Base-by-base conservation (phyloP, 805 yeast genomes). In the Starmerella scarabaei region DNA sequence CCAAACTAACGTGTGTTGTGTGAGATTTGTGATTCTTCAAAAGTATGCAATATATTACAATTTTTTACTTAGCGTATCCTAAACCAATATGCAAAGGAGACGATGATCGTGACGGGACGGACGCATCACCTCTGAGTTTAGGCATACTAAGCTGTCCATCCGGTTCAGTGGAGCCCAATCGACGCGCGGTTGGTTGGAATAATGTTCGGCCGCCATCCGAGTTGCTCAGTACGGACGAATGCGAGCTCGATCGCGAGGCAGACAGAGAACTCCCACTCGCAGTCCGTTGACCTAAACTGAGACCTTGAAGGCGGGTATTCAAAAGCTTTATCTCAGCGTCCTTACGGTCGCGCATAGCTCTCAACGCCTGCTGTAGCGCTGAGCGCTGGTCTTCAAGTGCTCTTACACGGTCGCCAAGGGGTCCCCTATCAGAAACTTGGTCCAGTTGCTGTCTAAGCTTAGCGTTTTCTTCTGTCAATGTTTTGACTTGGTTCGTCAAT, bases 291-390 rank as follows among this genome's bases (percentile, higher is more conserved):
- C 12, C 27, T 24, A 9, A 24, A 24, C 27, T 24, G 27, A n/a
- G n/a, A 36, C 50, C 53, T 30, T 52, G 49, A 19, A 60, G 48
- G 14, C 60, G 54, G 12, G 51, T 55, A 15, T 43, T 47, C 21
- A 53, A 35, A 24, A 54, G 54, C 21, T 52, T 42, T 30, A 56
- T 53, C 39, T 64, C 66, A 18, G 59, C 57, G 40, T 58, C 62
- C 37, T 62, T 59, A 26, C 65, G 56, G 38, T 61, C 65, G 12
- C 62, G 50, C 38, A 63, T 45, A 3, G 66, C 52, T n/a, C 66
- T 56, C 21, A 63, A 45, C 3, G 67, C 63, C 33, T 61, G 62
- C 37, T 64, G 57, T 20, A 63, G 50, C 11, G 62, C 67, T 29
- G 55, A 55, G 21, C 67, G 54, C 47, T 63, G 67, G 9, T 54